These are phyloP conservation scores for Pseudonectria foliicola DNA, from an alignment of 2,329 filamentous ascomycete species.

Conservation along the genomic window DNA sequence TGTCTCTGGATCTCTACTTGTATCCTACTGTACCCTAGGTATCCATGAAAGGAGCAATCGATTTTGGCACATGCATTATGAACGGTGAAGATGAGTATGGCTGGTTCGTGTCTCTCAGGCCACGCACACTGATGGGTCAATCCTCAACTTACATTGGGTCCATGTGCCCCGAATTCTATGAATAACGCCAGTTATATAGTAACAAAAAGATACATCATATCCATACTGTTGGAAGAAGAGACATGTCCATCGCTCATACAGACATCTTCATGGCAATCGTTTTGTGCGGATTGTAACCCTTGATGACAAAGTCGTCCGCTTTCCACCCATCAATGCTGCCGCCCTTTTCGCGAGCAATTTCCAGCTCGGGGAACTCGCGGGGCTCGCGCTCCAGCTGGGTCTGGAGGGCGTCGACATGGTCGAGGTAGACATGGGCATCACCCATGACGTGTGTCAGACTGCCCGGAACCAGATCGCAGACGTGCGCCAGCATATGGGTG, in stretches of 20 bases:
- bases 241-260: slow-evolving; percentile 42
- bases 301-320: slow-evolving; percentile 77
- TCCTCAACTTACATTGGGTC: not conserved
- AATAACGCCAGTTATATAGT: too few species aligned
- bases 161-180: too few species aligned
- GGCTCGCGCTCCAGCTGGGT: slow-evolving; percentile 76
- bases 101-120: too few species aligned
- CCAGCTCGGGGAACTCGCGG: slow-evolving; percentile 69
- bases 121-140: not conserved
- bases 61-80: too few species aligned
- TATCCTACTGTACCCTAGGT: too few species aligned
- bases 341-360: slow-evolving; percentile 60
- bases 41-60: too few species aligned
- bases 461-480: slow-evolving; percentile 75
- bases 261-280: slow-evolving; percentile 98
- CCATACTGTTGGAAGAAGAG: too few species aligned
- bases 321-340: slow-evolving; percentile 87
- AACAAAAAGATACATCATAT: too few species aligned
- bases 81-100: too few species aligned
- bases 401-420: slow-evolving; percentile 83
- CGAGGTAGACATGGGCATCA: slow-evolving; percentile 92
- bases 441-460: slow-evolving; percentile 94
- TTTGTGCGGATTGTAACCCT: slow-evolving; percentile 87
- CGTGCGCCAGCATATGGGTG: slow-evolving; percentile 91
- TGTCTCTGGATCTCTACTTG: too few species aligned